Evolutionary conservation across 805 yeast species (phyloP), one percentile per base, ranked within the genome.

Genomic region (Yamadazyma philogaea): DNA sequence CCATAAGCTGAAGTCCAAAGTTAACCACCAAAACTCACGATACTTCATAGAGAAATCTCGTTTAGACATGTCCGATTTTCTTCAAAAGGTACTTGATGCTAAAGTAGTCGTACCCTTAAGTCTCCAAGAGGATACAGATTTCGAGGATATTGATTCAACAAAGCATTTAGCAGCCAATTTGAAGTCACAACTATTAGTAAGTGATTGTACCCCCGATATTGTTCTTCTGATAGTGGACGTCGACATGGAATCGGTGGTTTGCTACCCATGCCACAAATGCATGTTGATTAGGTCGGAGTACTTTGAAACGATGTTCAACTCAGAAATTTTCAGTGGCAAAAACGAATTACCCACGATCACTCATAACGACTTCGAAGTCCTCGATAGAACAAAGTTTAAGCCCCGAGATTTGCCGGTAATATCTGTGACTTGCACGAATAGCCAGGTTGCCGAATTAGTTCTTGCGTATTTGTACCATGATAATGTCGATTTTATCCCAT

Each of bases 211-310:
- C 19, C 78, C 85, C 0, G 87, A 82, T 59, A 52, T 76, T 0
- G 63, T 78, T 1, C 37, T 81, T 0, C 52, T 69, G 1, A 68
- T 70, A 7, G 53, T 60, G 4, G 65, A 64, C 18, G 43, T 51
- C 0, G 56, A 52, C 5, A 30, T 54, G 4, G 68, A 56, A 10
- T 42, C 61, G 1, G 49, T 56, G 37, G 53, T 58, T 0, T 70
- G 68, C 44, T 84, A 78, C 53, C 90, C 91, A 1, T 79, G 72
- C 4, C 86, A 86, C 57, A 67, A 81, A 32, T 72, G 85, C 0
- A 73, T 85, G 37, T 55, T 86, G 18, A 59, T 72, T 4, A 62
- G 89, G 31, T 75, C 85, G 2, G 83, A 77, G 34, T 85, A 82
- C 57, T 86, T 78, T 53, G 77, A 71, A 39, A 72, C 79, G 2